Base-by-base conservation (phyloP, 495 filamentous ascomycete genomes). In the Chaetomium cochliodes region DNA sequence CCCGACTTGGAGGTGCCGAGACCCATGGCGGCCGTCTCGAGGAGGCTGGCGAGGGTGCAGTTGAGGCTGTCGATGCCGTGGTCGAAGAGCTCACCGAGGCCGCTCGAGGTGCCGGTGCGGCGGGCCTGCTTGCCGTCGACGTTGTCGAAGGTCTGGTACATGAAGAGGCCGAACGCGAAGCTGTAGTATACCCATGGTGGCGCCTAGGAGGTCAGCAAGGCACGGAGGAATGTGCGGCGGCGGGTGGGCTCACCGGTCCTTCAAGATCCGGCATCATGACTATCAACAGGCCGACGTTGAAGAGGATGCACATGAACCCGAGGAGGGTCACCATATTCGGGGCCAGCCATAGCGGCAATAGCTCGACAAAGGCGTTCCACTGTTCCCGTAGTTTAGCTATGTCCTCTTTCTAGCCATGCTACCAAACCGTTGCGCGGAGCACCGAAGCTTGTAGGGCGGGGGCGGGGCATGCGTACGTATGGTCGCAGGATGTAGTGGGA, bases 91-190 rank as follows among this genome's bases (percentile, higher is more conserved):
- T 98, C 94, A 63, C 94, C 94, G 28, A 98, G 80, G 13, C 91
- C 91, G 71, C 92, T 96, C 47, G 94, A 98, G 16, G 93, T 97
- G 7, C 94, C 93, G 9, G 96, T 98, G 64, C 94, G 84, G 62
- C 94, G 82, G 28, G 94, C 94, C 79, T 98, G 94, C 81, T 98
- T 98, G 63, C 94, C 94, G 75, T 98, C 94, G 46, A 98, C 88
- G 73, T 98, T 98, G 80, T 98, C 94, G 86, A 98, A 89, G 15
- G 94, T 98, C 44, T 93, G 96, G 78, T 98, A 98, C 90, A 93
- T 93, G 89, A 94, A 97, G 54, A 97, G 80, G 30, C 93, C 93
- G 66, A 96, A 83, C 15, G 92, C 93, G 74, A 97, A 97, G 71
- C 92, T 96, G 72, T 90, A 94, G 78, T 97, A 97, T 23, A 97